Evolutionary conservation across 208 protist species (phyloP).

Genomic region (Entamoeba histolytica): DNA sequence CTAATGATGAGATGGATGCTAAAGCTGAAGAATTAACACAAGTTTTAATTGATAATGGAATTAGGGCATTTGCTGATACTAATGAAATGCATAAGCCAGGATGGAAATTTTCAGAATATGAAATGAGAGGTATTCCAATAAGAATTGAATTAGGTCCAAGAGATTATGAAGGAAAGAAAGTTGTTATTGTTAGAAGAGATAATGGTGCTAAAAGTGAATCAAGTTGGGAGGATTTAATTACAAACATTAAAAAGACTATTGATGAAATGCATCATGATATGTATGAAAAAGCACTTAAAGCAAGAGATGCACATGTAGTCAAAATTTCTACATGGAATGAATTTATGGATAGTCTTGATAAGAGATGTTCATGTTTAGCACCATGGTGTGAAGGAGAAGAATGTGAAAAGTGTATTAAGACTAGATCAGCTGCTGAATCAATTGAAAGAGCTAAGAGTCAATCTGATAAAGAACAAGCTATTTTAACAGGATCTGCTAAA

Average conservation of each 20-base stretch:
- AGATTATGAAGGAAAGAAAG: constrained; percentile 20
- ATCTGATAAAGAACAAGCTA: not conserved
- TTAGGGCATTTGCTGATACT: constrained; percentile 24
- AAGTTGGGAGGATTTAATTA: not conserved
- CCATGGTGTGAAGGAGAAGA: not conserved
- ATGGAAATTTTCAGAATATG: constrained; percentile 34
- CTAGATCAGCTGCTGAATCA: not conserved
- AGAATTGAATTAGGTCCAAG: constrained; percentile 32
- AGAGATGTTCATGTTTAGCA: not conserved
- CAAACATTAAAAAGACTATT: not conserved
- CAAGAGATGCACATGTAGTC: not conserved
- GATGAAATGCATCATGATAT: constrained; percentile 1
- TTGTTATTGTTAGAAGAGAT: constrained; percentile 15
- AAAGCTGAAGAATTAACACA: constrained; percentile 9
- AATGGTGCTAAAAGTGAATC: constrained; percentile 21
- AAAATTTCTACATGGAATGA: not conserved
- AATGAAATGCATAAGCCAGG: constrained; percentile 16
- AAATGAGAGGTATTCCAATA: constrained; percentile 39
- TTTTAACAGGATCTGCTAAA: not conserved
- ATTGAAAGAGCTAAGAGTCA: not conserved
- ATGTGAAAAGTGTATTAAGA: not conserved
- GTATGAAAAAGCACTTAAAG: not conserved
- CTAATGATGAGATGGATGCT: not conserved
- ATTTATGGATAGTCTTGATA: not conserved
- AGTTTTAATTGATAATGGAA: constrained; percentile 7